These are phyloP conservation scores for Colletotrichum incanum DNA, from an alignment of 2,329 filamentous ascomycete genomes.

Conservation along the genomic window DNA sequence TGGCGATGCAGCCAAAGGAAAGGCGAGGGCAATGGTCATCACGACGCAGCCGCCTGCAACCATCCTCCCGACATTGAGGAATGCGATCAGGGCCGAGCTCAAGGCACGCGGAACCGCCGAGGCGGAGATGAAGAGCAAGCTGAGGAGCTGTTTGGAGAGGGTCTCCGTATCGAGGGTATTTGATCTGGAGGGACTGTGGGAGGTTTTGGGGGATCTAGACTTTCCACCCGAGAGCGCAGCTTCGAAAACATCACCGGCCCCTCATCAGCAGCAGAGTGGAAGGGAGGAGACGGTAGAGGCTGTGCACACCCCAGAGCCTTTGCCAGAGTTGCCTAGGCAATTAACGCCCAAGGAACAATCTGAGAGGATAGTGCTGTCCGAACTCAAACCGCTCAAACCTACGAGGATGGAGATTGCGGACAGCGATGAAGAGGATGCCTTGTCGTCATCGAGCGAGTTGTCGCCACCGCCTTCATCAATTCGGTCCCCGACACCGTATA, in stretches of 20 bases:
- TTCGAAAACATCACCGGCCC: conserved; percentile 3
- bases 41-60: conserved; percentile 62
- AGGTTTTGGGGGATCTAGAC: conserved; percentile 69
- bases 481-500: conserved; percentile 11
- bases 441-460: conserved; percentile 39
- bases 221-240: conserved; percentile 18
- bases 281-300: background rate
- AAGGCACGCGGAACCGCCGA: conserved; percentile 40
- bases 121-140: conserved; percentile 44
- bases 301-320: background rate
- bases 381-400: conserved; percentile 21
- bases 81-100: conserved; percentile 58
- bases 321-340: background rate
- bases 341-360: background rate
- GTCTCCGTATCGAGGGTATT: conserved; percentile 72
- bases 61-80: conserved; percentile 59
- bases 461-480: conserved; percentile 43
- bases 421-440: conserved; percentile 59
- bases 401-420: conserved; percentile 53
- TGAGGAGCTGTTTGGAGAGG: conserved; percentile 61
- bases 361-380: conserved; percentile 27
- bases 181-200: conserved; percentile 71
- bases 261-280: conserved; percentile 6
- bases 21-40: conserved; percentile 59
- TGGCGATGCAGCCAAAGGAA: background rate